These are phyloP conservation scores for Fusarium siculi DNA, from an alignment of 2,329 filamentous ascomycete species.

Conservation along the genomic window DNA sequence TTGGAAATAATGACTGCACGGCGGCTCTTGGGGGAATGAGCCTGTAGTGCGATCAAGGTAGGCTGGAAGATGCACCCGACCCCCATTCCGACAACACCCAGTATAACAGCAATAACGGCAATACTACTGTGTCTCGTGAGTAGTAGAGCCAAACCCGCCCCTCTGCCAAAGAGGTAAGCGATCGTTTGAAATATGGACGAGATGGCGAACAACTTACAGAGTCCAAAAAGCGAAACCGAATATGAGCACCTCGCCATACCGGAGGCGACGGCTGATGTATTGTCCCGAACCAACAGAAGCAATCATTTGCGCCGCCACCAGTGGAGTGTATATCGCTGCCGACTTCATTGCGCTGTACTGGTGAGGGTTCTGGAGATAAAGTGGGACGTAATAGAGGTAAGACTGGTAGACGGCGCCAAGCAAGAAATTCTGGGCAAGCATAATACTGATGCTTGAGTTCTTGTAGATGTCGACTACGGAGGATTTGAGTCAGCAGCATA, in stretches of 20 bases:
- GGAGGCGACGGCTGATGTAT: background rate
- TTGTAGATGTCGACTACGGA: background rate
- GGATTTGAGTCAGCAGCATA: too few relatives aligned
- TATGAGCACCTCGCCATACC: background rate
- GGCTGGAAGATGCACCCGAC: slow-evolving; percentile 1
- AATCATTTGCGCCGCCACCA: background rate
- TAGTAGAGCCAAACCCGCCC: background rate
- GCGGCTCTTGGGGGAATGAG: background rate
- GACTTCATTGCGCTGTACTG: background rate
- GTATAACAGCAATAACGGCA: background rate
- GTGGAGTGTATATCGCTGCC: background rate
- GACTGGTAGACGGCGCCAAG: background rate
- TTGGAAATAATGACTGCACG: slow-evolving; percentile 2
- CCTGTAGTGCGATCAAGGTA: background rate
- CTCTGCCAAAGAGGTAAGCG: background rate
- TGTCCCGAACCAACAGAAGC: background rate
- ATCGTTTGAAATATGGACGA: rapidly evolving
- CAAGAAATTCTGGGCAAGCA: background rate
- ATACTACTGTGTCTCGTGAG: background rate
- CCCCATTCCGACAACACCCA: background rate
- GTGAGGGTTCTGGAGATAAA: background rate
- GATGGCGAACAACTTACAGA: rapidly evolving
- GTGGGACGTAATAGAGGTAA: background rate
- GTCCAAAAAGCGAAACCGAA: background rate
- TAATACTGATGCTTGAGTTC: background rate